Percentiles rank a stretch among this genome's conserved stretches.
These are phyloP conservation scores for Malus fusca DNA, from an alignment of 306 rosid genomes.

Conservation along the genomic window DNA sequence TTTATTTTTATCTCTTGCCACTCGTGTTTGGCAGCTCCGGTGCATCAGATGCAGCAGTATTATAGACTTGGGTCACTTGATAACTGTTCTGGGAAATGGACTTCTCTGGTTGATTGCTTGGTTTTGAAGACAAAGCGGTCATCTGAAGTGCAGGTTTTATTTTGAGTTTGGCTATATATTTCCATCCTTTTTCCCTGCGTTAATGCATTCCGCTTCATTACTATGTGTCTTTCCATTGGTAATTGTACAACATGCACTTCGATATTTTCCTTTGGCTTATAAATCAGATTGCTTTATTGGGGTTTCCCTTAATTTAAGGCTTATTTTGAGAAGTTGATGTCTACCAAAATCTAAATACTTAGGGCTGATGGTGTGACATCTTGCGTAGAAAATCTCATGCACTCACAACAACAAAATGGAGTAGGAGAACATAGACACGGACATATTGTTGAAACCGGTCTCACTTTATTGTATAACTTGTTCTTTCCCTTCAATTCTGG, in stretches of 20 bases:
- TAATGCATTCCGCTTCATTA: background rate
- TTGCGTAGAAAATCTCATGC: background rate
- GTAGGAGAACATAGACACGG: background rate
- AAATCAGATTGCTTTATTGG: background rate
- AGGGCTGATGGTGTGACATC: background rate
- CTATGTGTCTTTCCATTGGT: background rate
- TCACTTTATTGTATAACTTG: background rate
- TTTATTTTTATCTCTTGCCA: background rate
- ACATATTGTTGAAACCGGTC: background rate
- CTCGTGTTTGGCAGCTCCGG: constrained; percentile 58
- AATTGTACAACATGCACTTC: background rate
- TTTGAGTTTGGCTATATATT: background rate
- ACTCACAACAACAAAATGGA: background rate
- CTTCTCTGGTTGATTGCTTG: constrained; percentile 53
- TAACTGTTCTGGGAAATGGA: constrained; percentile 64
- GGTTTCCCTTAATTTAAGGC: background rate
- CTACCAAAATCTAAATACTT: background rate
- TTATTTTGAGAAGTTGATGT: background rate
- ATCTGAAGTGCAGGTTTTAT: constrained; percentile 52
- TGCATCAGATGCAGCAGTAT: constrained; percentile 89
- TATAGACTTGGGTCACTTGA: constrained; percentile 74
- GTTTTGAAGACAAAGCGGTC: constrained; percentile 59
- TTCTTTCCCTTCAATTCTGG: background rate
- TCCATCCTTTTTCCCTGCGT: background rate
- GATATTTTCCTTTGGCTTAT: background rate